Base-by-base conservation (phyloP, 2,329 filamentous ascomycete species). In the Cordyceps cateniannulata region DNA sequence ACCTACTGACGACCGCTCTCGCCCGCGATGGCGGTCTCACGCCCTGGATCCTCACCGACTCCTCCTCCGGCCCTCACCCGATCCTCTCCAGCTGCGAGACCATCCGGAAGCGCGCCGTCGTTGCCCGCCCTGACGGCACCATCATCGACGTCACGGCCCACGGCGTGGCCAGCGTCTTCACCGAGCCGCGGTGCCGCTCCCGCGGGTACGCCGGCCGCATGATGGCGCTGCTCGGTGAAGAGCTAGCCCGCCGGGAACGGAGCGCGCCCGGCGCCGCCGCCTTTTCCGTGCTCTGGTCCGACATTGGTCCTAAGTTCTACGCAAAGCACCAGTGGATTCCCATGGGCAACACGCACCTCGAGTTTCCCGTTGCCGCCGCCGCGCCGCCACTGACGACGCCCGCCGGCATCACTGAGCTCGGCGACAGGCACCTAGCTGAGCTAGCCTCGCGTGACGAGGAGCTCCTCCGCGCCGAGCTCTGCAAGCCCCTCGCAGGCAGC, bases 261-360 rank as follows among this genome's bases (percentile, higher is more conserved):
- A 55, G 68, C 65, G 42, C 69, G 25, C 52, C 68, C n/a, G 66
- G 69, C 27, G 74, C 76, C 55, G 70, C 79, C 71, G 64, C 73
- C 16, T 95, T 93, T 72, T 93, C 90, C 0, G 83, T 96, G 8
- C 79, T 97, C 9, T 96, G 87, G 73, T 96, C 91, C 9, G 91
- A 96, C 68, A 92, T 96, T 65, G 91, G 93, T 22, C 89, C 91
- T 77, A 77, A 78, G 44, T 97, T 92, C 74, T 97, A 97, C 75
- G 83, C 88, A 3, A 80, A 79, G 35, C 80, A 85, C 64, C 91
- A 91, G 50, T 97, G 93, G 93, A 80, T 85, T 53, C 81, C 86
- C 0, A 93, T 88, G 67, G 79, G 83, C 22, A 93, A 90, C 62
- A 79, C 82, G 1, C 92, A 96, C 71, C 79, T 96, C 48, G 79